These are phyloP conservation scores for Neurospora hispaniola DNA, from an alignment of 495 filamentous ascomycete species.

Conservation along the genomic window DNA sequence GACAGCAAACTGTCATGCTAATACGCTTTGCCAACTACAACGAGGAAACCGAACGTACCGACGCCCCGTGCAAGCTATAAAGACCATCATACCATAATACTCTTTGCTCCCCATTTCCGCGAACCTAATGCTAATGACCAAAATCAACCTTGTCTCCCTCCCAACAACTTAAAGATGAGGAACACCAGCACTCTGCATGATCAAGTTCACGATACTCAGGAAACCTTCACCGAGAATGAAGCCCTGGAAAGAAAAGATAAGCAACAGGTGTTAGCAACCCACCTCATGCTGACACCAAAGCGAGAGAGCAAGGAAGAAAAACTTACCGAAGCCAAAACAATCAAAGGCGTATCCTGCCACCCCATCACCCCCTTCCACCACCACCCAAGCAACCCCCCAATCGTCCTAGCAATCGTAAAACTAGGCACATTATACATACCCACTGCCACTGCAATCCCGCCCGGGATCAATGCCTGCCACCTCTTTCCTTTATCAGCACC, in stretches of 20 bases:
- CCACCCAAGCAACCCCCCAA: conserved; percentile 77
- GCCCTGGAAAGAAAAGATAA: conserved; percentile 32
- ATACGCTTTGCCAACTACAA: neutral
- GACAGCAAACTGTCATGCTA: neutral
- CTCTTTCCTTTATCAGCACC: conserved; percentile 25
- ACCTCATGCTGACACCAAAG: neutral
- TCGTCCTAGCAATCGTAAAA: conserved; percentile 82
- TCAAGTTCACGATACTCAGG: conserved; percentile 81
- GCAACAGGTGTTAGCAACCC: conserved; percentile 5
- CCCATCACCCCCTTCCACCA: conserved; percentile 53
- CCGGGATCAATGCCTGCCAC: conserved; percentile 60
- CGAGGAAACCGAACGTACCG: neutral
- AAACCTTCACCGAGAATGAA: conserved; percentile 92
- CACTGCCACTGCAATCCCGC: conserved; percentile 91
- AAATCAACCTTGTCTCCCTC: neutral
- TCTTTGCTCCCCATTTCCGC: neutral
- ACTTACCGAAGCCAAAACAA: conserved; percentile 46
- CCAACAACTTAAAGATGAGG: conserved; percentile 51
- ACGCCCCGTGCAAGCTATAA: neutral
- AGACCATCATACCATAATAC: neutral
- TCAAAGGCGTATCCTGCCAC: conserved; percentile 46
- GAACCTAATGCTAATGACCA: neutral
- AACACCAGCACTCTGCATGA: conserved; percentile 68
- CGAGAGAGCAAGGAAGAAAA: neutral
- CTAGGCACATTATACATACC: conserved; percentile 87